These are phyloP conservation scores for Claviceps humidiphila DNA, from an alignment of 2,329 filamentous ascomycete species.

Conservation along the genomic window DNA sequence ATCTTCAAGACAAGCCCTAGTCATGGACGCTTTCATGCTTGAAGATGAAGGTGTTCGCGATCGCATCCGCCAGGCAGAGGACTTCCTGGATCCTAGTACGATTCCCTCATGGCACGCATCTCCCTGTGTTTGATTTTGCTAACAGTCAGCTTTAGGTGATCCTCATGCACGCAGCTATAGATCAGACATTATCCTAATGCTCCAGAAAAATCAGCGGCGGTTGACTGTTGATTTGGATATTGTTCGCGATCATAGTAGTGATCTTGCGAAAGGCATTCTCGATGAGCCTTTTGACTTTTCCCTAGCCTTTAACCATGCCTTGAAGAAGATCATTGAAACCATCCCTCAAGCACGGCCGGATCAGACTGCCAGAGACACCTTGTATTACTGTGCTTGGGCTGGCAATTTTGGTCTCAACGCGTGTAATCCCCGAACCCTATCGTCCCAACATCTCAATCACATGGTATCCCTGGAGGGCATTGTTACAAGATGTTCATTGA, in stretches of 20 bases:
- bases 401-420: conserved; percentile 91
- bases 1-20: conserved; percentile 5
- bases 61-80: conserved; percentile 74
- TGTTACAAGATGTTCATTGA: conserved; percentile 88
- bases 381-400: conserved; percentile 95
- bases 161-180: conserved; percentile 60
- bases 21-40: conserved; percentile 62
- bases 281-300: conserved; percentile 79
- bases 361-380: conserved; percentile 63
- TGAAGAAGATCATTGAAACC: conserved; percentile 78
- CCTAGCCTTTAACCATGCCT: conserved; percentile 76
- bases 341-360: conserved; percentile 62
- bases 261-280: conserved; percentile 67
- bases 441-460: conserved; percentile 78
- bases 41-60: conserved; percentile 75
- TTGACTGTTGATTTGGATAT: conserved; percentile 74
- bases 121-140: neutral
- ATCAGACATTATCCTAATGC: conserved; percentile 72
- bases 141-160: conserved; percentile 25
- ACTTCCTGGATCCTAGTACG: conserved; percentile 89
- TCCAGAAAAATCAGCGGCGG: conserved; percentile 52
- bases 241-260: conserved; percentile 72
- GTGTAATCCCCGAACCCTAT: conserved; percentile 87
- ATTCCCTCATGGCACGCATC: neutral
- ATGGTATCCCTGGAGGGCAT: conserved; percentile 98